These are phyloP conservation scores for Sanghuangporus weigelae DNA, from an alignment of 1,284 basidiomycete species.

Conservation along the genomic window DNA sequence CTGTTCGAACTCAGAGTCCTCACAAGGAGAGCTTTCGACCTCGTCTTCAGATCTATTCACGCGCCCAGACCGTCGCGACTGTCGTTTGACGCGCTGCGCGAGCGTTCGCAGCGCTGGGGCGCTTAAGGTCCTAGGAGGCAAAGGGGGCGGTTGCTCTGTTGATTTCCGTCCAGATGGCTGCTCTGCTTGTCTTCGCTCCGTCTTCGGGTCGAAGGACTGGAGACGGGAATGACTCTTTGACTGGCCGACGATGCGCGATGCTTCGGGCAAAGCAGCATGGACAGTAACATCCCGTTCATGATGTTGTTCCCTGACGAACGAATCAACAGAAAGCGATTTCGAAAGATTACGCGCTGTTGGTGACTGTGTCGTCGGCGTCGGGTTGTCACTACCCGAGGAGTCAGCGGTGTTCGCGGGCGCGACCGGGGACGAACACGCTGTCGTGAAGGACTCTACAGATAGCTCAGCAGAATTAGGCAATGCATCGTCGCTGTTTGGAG, in stretches of 20 bases:
- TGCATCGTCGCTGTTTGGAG: background rate
- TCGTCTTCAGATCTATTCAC: slow-evolving; percentile 13
- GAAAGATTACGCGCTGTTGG: slow-evolving; percentile 6
- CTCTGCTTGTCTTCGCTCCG: slow-evolving; percentile 2
- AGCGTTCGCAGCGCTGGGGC: slow-evolving; percentile 8
- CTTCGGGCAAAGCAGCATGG: background rate
- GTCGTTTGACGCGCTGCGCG: slow-evolving; percentile 9
- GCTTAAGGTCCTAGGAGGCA: background rate
- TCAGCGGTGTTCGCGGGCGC: slow-evolving; percentile 1
- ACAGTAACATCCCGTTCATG: background rate
- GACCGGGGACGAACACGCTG: slow-evolving; percentile 15
- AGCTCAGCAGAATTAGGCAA: background rate
- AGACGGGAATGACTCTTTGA: slow-evolving; percentile 11
- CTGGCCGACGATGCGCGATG: slow-evolving; percentile 1
- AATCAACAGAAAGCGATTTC: slow-evolving; percentile 16
- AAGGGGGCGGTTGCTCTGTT: background rate
- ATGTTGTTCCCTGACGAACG: slow-evolving; percentile 15
- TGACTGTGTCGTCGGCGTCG: background rate
- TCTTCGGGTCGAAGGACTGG: slow-evolving; percentile 7
- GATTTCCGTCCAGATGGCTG: background rate
- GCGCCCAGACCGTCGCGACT: background rate
- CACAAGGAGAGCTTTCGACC: slow-evolving; percentile 12
- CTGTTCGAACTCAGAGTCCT: slow-evolving; percentile 17
- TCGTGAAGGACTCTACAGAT: slow-evolving; percentile 15
- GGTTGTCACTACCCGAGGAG: background rate